These are phyloP conservation scores for Scenedesmus sp. DNA, from an alignment of 163 green algal genomes.

Conservation along the genomic window DNA sequence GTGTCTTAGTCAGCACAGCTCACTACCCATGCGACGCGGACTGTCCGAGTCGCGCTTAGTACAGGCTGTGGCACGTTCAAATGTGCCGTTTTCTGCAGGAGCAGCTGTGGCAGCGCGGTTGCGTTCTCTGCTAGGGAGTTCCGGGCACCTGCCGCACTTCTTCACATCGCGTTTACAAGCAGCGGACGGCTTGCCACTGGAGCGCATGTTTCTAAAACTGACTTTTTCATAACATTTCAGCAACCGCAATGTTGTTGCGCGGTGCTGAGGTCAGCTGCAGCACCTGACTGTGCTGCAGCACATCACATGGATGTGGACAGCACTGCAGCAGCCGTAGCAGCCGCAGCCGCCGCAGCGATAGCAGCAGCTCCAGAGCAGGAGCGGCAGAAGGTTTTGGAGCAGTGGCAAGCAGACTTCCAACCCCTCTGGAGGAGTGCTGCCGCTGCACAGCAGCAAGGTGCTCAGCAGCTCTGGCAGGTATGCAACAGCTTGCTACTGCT, in stretches of 20 bases:
- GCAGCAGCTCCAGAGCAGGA: conserved; percentile 31
- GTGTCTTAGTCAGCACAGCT: neutral
- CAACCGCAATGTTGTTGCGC: neutral
- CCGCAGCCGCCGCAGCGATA: conserved; percentile 12
- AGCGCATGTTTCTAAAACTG: too few species aligned
- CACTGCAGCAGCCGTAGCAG: neutral
- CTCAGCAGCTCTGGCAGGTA: conserved; percentile 15
- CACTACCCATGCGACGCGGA: neutral
- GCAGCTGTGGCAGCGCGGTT: too few species aligned
- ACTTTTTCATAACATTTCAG: neutral
- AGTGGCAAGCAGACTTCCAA: conserved; percentile 47
- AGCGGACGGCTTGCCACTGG: neutral
- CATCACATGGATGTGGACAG: neutral
- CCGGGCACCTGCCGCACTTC: neutral
- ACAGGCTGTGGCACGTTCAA: neutral
- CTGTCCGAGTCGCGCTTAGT: neutral
- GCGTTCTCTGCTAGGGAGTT: too few species aligned
- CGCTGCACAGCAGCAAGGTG: conserved; percentile 35
- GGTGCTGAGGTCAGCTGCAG: neutral
- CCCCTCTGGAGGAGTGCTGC: conserved; percentile 33
- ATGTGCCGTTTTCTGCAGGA: neutral
- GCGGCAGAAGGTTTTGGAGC: neutral
- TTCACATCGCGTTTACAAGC: neutral
- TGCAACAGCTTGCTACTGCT: neutral
- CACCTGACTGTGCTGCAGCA: neutral